These are phyloP conservation scores for Agaricus blazei DNA, from an alignment of 768 basidiomycete species.

Conservation along the genomic window DNA sequence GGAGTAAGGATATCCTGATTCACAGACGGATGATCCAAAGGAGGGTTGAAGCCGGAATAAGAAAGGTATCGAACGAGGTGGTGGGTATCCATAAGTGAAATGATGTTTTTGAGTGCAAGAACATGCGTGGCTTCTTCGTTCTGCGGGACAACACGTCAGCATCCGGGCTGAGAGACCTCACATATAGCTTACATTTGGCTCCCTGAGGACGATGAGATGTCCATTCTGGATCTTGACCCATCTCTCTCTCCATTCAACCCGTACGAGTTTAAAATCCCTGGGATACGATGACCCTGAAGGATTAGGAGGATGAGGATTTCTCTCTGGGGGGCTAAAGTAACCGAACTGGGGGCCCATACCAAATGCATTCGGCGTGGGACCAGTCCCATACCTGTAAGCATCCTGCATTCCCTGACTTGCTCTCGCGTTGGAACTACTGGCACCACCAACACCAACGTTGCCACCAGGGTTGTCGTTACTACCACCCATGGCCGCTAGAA, in stretches of 20 bases:
- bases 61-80: conserved; percentile 11
- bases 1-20: not conserved
- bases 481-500: not conserved
- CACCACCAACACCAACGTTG: not conserved
- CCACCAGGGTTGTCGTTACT: not conserved
- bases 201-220: conserved; percentile 46
- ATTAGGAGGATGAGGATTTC: not conserved
- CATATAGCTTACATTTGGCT: conserved; percentile 39
- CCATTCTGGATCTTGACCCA: conserved; percentile 63
- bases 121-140: conserved; percentile 9
- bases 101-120: conserved; percentile 11
- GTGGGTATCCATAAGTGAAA: conserved; percentile 10
- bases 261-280: conserved; percentile 12
- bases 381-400: not conserved
- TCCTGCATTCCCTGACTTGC: not conserved
- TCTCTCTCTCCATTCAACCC: conserved; percentile 58
- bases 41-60: conserved; percentile 6
- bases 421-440: not conserved
- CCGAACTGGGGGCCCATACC: not conserved
- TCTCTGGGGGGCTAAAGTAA: not conserved
- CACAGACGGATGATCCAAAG: conserved; percentile 1
- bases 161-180: not conserved
- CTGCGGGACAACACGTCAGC: not conserved
- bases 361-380: not conserved
- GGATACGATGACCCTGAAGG: too few relatives aligned